A percentile compares a stretch with the other conserved stretches of the same genome.
Evolutionary conservation across 2,329 filamentous ascomycete species (phyloP).

Genomic region (Fusarium torulosum): DNA sequence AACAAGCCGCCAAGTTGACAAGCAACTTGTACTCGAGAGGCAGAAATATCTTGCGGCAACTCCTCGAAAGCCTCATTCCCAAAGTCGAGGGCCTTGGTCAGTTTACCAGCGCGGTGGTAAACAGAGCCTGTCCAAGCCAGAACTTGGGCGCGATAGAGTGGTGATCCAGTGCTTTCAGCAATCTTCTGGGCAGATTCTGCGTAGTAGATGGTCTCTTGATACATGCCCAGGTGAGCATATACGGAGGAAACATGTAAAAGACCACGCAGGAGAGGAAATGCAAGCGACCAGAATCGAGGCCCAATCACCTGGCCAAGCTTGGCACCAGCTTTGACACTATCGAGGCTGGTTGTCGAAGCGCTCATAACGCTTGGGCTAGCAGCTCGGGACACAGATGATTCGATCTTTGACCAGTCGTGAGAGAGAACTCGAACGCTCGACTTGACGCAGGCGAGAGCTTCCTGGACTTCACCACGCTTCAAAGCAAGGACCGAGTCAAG

Average conservation of each 20-base stretch:
- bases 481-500: slow-evolving; percentile 75
- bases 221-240: slow-evolving; percentile 86
- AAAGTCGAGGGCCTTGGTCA: slow-evolving; percentile 69
- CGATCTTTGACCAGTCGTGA: slow-evolving; percentile 67
- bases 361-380: slow-evolving; percentile 46
- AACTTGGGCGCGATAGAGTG: slow-evolving; percentile 67
- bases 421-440: slow-evolving; percentile 68
- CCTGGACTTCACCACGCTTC: slow-evolving; percentile 69
- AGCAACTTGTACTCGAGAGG: slow-evolving; percentile 58
- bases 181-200: slow-evolving; percentile 86
- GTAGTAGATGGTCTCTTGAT: slow-evolving; percentile 89
- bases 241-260: slow-evolving; percentile 80
- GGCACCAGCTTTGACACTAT: slow-evolving; percentile 45
- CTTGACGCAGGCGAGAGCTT: slow-evolving; percentile 69
- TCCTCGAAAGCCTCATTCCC: slow-evolving; percentile 66
- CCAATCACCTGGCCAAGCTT: slow-evolving; percentile 46
- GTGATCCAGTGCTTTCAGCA: slow-evolving; percentile 74
- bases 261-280: slow-evolving; percentile 78
- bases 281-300: slow-evolving; percentile 83
- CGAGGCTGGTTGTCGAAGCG: slow-evolving; percentile 49
- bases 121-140: slow-evolving; percentile 67
- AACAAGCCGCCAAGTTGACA: slow-evolving; percentile 70
- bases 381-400: slow-evolving; percentile 49
- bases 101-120: slow-evolving; percentile 68
- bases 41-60: slow-evolving; percentile 58